phyloP scores from a whole-genome alignment of 495 filamentous ascomycete genomes.

The Penicillium steckii region DNA sequence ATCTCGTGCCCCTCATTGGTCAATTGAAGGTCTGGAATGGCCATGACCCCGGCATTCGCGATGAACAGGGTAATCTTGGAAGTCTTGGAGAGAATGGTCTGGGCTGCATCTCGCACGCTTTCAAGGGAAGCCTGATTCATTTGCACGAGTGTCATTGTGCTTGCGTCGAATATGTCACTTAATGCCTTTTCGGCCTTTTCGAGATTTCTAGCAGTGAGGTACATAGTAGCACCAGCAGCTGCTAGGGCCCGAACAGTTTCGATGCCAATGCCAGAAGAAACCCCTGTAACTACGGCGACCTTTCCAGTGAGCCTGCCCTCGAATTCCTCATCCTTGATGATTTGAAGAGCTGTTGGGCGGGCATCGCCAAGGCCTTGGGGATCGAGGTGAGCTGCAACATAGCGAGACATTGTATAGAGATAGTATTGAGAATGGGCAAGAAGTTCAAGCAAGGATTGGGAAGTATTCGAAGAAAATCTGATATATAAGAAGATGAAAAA shows the following conservation, averaged over 20 bases:
- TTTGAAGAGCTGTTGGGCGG: conserved; percentile 54
- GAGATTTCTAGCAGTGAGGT: conserved; percentile 41
- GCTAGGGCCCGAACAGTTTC: conserved; percentile 49
- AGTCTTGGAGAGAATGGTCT: conserved; percentile 35
- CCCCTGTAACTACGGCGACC: conserved; percentile 51
- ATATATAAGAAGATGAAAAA: too few species aligned
- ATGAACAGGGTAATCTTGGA: conserved; percentile 48
- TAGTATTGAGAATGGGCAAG: too few species aligned
- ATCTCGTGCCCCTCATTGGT: conserved; percentile 47
- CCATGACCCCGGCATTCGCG: conserved; percentile 51
- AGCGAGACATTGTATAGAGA: conserved; percentile 16
- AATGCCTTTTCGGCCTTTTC: conserved; percentile 34
- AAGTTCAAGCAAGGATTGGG: too few species aligned
- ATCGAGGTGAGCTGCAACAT: conserved; percentile 40
- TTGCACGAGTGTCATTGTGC: conserved; percentile 21
- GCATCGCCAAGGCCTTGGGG: conserved; percentile 51
- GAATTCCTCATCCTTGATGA: conserved; percentile 50
- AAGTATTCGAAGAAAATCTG: neutral
- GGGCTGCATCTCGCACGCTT: conserved; percentile 40
- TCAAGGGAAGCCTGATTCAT: conserved; percentile 45
- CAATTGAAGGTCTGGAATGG: conserved; percentile 29
- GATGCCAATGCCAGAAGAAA: conserved; percentile 53
- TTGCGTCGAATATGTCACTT: conserved; percentile 27
- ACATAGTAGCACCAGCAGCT: conserved; percentile 50
- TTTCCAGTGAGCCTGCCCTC: conserved; percentile 42